phyloP scores from a whole-genome alignment of 2,329 filamentous ascomycete genomes.

The Lomentospora prolificans region DNA sequence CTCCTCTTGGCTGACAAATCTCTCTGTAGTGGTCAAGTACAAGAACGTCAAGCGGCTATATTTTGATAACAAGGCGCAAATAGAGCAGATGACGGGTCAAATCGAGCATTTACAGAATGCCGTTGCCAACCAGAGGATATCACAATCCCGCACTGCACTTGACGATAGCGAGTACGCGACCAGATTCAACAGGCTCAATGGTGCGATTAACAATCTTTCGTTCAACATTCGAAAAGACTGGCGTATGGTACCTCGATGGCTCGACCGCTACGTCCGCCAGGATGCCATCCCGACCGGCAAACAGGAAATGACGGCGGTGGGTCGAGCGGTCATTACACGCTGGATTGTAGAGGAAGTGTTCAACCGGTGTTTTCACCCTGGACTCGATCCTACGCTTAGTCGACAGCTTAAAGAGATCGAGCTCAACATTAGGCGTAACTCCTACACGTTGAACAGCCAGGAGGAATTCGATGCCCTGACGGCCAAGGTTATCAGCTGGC shows the following conservation, averaged over 20 bases:
- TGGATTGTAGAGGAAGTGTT: conserved; percentile 92
- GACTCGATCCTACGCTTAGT: conserved; percentile 67
- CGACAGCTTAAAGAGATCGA: conserved; percentile 76
- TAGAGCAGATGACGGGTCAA: conserved; percentile 77
- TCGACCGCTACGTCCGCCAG: conserved; percentile 68
- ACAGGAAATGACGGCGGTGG: conserved; percentile 96
- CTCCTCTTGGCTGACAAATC: conserved; percentile 28
- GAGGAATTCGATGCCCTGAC: conserved; percentile 86
- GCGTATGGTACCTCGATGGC: conserved; percentile 70
- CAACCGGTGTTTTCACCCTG: conserved; percentile 85
- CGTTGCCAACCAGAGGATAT: conserved; percentile 91
- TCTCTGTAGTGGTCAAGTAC: conserved; percentile 70
- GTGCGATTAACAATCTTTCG: conserved; percentile 85
- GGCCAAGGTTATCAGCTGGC: conserved; percentile 83
- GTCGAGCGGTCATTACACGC: conserved; percentile 75
- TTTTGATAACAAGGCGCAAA: conserved; percentile 88
- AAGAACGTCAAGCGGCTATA: conserved; percentile 97
- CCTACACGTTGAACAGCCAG: conserved; percentile 62
- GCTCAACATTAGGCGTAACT: conserved; percentile 71
- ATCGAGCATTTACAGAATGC: conserved; percentile 94
- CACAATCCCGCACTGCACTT: conserved; percentile 84
- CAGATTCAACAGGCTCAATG: conserved; percentile 82
- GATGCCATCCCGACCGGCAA: conserved; percentile 81
- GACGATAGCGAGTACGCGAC: conserved; percentile 92
- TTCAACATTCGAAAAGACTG: conserved; percentile 97